phyloP scores from a whole-genome alignment of 176 grass and related monocot genomes.

The Phragmites australis region DNA sequence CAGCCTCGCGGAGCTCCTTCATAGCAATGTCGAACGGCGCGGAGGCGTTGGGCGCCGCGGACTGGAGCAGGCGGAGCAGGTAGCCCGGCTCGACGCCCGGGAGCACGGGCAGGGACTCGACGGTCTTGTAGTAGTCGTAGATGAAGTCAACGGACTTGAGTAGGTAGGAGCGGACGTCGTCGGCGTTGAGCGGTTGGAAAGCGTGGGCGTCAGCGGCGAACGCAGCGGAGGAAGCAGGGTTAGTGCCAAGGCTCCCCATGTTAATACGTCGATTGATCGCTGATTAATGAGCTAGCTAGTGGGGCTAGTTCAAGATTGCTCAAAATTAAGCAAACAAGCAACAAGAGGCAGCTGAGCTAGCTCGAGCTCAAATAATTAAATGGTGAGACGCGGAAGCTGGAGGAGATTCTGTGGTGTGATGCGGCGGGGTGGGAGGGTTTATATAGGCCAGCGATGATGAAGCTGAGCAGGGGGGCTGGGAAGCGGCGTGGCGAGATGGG shows the following conservation, averaged over 20 bases:
- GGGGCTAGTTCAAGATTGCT: no score
- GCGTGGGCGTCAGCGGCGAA: not conserved
- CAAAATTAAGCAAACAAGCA: not conserved
- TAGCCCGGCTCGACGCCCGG: constrained; percentile 33
- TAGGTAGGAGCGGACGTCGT: constrained; percentile 45
- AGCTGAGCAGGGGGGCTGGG: accelerated
- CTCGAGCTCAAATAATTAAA: not conserved
- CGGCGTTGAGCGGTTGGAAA: constrained; percentile 42
- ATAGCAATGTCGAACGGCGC: constrained; percentile 43
- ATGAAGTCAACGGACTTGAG: constrained; percentile 55
- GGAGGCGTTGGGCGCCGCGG: not conserved
- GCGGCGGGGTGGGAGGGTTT: not conserved
- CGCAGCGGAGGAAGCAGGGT: not conserved
- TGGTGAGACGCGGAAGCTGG: not conserved
- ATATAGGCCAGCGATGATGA: not conserved
- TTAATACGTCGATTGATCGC: no score
- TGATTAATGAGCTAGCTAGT: not conserved
- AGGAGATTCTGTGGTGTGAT: not conserved
- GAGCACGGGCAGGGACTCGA: constrained; percentile 40
- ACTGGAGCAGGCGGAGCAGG: not conserved
- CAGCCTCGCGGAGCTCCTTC: constrained; percentile 24
- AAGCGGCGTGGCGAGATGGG: constrained; percentile 28
- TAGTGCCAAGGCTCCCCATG: constrained; percentile 51
- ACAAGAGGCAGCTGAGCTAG: not conserved
- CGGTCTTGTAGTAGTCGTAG: constrained; percentile 50